phyloP scores from a whole-genome alignment of 2,329 filamentous ascomycete species.

The Fusarium stilboides region DNA sequence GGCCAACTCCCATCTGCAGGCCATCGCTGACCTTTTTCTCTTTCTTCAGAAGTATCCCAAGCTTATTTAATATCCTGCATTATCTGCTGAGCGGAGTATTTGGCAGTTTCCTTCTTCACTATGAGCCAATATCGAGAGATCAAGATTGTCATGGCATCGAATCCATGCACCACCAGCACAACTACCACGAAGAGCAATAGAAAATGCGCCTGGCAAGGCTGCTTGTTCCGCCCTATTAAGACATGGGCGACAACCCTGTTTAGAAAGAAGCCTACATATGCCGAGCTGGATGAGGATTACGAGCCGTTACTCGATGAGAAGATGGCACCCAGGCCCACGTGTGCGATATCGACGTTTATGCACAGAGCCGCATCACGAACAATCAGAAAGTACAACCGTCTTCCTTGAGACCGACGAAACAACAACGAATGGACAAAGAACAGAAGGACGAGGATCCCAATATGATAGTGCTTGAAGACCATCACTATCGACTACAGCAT shows the following conservation, averaged over 20 bases:
- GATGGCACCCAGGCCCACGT: conserved; percentile 53
- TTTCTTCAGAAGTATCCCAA: background rate
- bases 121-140: conserved; percentile 38
- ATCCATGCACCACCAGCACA: background rate
- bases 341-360: conserved; percentile 60
- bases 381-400: conserved; percentile 57
- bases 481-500: no score
- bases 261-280: conserved; percentile 5
- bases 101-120: background rate
- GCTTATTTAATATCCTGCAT: background rate
- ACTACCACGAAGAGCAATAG: background rate
- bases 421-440: no score
- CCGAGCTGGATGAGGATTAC: conserved; percentile 36
- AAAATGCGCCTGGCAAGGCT: conserved; percentile 26
- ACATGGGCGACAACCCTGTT: conserved; percentile 23
- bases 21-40: no score
- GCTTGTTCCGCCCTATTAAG: conserved; percentile 32
- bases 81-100: conserved; percentile 22
- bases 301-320: conserved; percentile 45
- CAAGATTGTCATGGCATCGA: conserved; percentile 35
- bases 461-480: background rate
- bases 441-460: background rate
- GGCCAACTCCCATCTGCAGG: conserved; percentile 3
- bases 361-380: conserved; percentile 58
- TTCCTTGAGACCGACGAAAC: conserved; percentile 2